Percentiles rank a stretch among this genome's conserved stretches.
Evolutionary conservation across 441 rosid genomes (phyloP).

Genomic region (Euphorbia celastroides): DNA sequence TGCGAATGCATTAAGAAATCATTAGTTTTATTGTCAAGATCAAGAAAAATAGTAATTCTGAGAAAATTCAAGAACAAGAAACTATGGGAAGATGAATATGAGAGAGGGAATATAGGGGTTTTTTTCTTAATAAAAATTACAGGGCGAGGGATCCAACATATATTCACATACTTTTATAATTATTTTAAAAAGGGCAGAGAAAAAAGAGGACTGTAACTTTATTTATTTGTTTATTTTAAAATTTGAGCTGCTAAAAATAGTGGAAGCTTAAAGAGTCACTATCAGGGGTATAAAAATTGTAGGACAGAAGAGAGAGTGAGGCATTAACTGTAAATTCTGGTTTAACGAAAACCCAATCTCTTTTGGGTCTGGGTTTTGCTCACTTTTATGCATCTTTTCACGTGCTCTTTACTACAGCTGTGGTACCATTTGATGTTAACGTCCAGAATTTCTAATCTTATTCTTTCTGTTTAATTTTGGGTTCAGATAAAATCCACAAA

Average conservation of each 20-base stretch:
- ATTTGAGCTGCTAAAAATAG: constrained; percentile 11
- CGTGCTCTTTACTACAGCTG: too few species aligned
- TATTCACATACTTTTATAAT: constrained; percentile 20
- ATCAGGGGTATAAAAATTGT: neutral
- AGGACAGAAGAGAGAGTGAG: too few species aligned
- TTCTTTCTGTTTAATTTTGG: too few species aligned
- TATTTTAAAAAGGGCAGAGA: neutral
- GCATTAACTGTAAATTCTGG: constrained; percentile 11
- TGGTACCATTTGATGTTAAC: too few species aligned
- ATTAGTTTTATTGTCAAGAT: neutral
- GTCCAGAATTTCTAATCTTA: too few species aligned
- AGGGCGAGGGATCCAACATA: too few species aligned
- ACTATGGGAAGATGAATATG: constrained; percentile 6
- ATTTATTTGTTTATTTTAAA: neutral
- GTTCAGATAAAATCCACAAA: too few species aligned
- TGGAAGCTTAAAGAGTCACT: constrained; percentile 2
- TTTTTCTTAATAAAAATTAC: too few species aligned
- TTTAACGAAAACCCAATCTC: constrained; percentile 18
- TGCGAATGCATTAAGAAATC: constrained; percentile 23
- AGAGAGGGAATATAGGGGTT: constrained; percentile 14
- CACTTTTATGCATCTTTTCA: constrained; percentile 43
- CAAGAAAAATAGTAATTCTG: neutral
- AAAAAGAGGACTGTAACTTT: neutral
- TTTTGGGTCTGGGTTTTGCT: constrained; percentile 25
- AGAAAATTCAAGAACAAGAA: neutral